Evolutionary conservation across 2,329 filamentous ascomycete genomes (phyloP).

Genomic region (Lasiodiplodia theobromae): DNA sequence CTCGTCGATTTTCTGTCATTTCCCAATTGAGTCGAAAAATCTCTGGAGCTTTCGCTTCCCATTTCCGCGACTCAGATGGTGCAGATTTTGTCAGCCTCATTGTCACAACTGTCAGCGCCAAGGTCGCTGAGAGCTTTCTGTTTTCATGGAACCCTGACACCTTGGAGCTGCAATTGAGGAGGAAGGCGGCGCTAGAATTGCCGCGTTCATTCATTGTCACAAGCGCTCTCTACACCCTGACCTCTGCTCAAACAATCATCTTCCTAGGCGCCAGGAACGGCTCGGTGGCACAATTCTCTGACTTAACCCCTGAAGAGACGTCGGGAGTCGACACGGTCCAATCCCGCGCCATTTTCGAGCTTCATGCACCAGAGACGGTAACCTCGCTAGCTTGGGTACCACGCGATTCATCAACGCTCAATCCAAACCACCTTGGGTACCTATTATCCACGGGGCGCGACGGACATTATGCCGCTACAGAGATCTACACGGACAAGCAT

Average conservation of each 20-base stretch:
- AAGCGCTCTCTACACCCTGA: conserved; percentile 39
- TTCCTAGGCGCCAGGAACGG: conserved; percentile 25
- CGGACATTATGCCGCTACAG: conserved; percentile 74
- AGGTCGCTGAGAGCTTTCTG: conserved; percentile 39
- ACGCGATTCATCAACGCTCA: conserved; percentile 27
- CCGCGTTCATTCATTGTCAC: conserved; percentile 60
- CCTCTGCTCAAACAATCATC: not conserved
- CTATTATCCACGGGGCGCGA: conserved; percentile 80
- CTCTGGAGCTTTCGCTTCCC: conserved; percentile 47
- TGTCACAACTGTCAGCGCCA: conserved; percentile 47
- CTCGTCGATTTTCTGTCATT: conserved; percentile 37
- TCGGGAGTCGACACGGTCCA: not conserved
- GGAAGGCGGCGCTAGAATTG: conserved; percentile 29
- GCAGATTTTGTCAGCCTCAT: conserved; percentile 41
- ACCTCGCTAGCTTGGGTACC: conserved; percentile 63
- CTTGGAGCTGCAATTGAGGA: not conserved
- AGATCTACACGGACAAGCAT: conserved; percentile 39
- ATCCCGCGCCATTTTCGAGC: conserved; percentile 33
- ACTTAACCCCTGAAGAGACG: not conserved
- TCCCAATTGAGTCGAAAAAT: conserved; percentile 47
- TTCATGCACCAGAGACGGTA: conserved; percentile 68
- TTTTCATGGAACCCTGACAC: not conserved
- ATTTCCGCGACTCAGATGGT: not conserved
- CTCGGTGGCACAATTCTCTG: conserved; percentile 11
- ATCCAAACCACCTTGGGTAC: conserved; percentile 42